A percentile compares a stretch with the other conserved stretches of the same genome.
phyloP scores from a whole-genome alignment of 768 basidiomycete genomes.

The Macrolepiota albuminosa region DNA sequence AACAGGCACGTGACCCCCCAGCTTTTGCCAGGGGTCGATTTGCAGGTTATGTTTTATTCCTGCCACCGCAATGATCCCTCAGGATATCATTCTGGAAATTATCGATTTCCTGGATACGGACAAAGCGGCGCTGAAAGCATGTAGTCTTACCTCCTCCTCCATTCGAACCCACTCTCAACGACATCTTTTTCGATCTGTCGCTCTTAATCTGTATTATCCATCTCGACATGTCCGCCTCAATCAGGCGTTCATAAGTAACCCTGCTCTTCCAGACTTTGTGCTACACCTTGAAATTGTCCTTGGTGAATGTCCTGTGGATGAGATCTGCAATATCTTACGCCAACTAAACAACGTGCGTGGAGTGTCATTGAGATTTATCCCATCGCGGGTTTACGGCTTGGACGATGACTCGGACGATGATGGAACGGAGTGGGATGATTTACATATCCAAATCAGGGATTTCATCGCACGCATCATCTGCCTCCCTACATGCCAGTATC shows the following conservation, averaged over 20 bases:
- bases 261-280: neutral
- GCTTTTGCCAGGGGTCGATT: no score
- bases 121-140: neutral
- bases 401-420: neutral
- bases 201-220: neutral
- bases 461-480: neutral
- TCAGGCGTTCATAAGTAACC: neutral
- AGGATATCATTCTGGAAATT: neutral
- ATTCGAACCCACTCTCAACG: neutral
- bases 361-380: neutral
- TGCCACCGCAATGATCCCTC: neutral
- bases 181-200: neutral
- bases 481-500: conserved; percentile 1
- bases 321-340: neutral
- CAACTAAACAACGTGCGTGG: neutral
- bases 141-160: neutral
- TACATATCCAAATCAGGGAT: neutral
- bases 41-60: neutral
- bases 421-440: neutral
- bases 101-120: neutral
- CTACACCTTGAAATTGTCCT: neutral
- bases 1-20: no score
- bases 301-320: neutral
- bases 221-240: neutral
- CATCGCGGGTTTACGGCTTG: no score